A percentile compares a stretch with the other conserved stretches of the same genome.
These are phyloP conservation scores for Rhodotorula sp. DNA, from an alignment of 1,284 basidiomycete species.

Conservation along the genomic window DNA sequence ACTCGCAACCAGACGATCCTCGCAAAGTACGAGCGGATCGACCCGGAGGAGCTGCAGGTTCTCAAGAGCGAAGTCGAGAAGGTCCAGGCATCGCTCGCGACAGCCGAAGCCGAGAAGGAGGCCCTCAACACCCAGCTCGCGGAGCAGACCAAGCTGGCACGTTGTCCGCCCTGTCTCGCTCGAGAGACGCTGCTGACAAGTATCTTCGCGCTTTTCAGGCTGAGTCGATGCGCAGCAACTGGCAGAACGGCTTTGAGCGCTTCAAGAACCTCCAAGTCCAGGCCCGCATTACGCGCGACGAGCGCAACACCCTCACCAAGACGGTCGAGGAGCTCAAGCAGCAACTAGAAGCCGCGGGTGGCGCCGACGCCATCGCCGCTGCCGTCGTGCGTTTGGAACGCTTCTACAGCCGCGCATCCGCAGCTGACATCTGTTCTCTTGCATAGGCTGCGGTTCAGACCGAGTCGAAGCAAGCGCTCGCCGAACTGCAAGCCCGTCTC, in stretches of 20 bases:
- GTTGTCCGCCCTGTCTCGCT: constrained; percentile 35
- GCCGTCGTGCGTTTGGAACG: constrained; percentile 4
- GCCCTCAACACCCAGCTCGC: constrained; percentile 43
- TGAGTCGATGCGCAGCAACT: constrained; percentile 32
- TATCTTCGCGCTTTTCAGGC: constrained; percentile 1
- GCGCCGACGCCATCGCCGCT: constrained; percentile 40
- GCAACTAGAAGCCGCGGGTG: constrained; percentile 43
- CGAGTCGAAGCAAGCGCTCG: constrained; percentile 27
- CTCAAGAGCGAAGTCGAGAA: constrained; percentile 68
- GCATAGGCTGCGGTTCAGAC: constrained; percentile 40
- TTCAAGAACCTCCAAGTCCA: constrained; percentile 52
- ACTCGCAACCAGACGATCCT: constrained; percentile 75
- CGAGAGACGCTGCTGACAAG: constrained; percentile 6
- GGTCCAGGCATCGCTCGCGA: constrained; percentile 50
- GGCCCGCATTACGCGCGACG: constrained; percentile 47
- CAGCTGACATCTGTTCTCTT: constrained; percentile 2
- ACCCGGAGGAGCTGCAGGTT: constrained; percentile 78
- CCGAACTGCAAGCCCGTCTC: constrained; percentile 49
- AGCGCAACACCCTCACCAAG: constrained; percentile 46
- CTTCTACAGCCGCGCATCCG: too few species aligned
- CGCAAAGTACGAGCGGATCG: constrained; percentile 83
- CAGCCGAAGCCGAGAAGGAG: constrained; percentile 47
- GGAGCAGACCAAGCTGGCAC: constrained; percentile 45
- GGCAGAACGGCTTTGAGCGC: constrained; percentile 26
- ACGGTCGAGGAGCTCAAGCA: constrained; percentile 31